These are phyloP conservation scores for Furcasterigmium furcatum DNA, from an alignment of 2,329 filamentous ascomycete species.

Conservation along the genomic window DNA sequence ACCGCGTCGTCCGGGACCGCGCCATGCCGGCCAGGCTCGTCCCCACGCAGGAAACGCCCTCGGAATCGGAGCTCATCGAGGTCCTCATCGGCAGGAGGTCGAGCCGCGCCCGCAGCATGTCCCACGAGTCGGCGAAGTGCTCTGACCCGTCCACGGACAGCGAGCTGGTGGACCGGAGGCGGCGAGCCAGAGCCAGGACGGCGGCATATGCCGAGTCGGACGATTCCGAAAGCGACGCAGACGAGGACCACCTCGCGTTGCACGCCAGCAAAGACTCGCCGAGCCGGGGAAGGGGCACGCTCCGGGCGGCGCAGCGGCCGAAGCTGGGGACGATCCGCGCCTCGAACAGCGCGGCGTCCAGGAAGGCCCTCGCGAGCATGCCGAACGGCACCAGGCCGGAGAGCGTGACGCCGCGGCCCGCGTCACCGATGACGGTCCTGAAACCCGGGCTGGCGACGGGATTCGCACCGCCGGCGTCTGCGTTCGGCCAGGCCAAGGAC, in stretches of 20 bases:
- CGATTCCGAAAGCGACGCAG: conserved; percentile 20
- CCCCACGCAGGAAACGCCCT: conserved; percentile 32
- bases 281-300: conserved; percentile 20
- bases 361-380: conserved; percentile 20
- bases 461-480: no score
- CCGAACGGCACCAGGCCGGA: conserved; percentile 11
- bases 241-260: conserved; percentile 18
- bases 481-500: conserved; percentile 3
- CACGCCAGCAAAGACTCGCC: conserved; percentile 15
- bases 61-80: conserved; percentile 42
- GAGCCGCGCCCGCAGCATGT: conserved; percentile 24
- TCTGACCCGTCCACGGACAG: conserved; percentile 16
- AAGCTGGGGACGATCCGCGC: conserved; percentile 45
- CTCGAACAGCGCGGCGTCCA: conserved; percentile 27
- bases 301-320: conserved; percentile 35
- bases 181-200: conserved; percentile 5
- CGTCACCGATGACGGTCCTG: conserved; percentile 4
- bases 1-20: conserved; percentile 40
- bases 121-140: conserved; percentile 28
- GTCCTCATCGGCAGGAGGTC: conserved; percentile 28
- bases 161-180: conserved; percentile 11
- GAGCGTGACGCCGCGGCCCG: conserved; percentile 8
- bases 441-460: conserved; percentile 6
- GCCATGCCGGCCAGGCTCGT: conserved; percentile 42
- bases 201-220: conserved; percentile 15